These are phyloP conservation scores for Parsonsia alboflavescens DNA, from an alignment of 257 asterid species.

Conservation along the genomic window DNA sequence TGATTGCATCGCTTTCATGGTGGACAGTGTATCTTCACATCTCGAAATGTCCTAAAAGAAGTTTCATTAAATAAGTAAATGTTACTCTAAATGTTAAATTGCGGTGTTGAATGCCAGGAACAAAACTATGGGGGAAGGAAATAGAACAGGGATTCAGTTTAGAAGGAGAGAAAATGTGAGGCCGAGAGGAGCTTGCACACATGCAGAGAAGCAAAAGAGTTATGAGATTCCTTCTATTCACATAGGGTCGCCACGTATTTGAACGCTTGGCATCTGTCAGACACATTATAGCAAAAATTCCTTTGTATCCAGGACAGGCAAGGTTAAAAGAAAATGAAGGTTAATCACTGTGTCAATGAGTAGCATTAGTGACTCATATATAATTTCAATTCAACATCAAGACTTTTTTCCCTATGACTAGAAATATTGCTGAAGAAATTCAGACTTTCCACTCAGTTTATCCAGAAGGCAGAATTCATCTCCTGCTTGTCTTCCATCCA, in stretches of 20 bases:
- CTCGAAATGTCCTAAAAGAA: constrained; percentile 85
- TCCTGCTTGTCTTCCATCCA: not conserved
- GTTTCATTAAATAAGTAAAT: not conserved
- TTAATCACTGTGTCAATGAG: not conserved
- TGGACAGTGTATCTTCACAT: constrained; percentile 67
- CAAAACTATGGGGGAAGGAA: not conserved
- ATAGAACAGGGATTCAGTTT: not conserved
- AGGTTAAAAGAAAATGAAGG: not conserved
- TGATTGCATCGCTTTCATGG: constrained; percentile 69
- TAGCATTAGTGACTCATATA: not conserved
- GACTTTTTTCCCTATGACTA: not conserved
- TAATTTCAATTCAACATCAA: not conserved
- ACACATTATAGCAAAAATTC: not conserved
- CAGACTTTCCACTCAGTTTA: not conserved
- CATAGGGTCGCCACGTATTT: not conserved
- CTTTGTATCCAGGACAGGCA: not conserved
- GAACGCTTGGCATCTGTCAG: not conserved
- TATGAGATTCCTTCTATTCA: too few species aligned
- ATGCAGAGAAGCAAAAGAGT: not conserved
- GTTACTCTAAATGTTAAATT: not conserved
- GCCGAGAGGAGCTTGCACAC: not conserved
- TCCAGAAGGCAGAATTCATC: not conserved
- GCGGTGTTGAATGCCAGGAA: not conserved
- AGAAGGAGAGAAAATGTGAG: not conserved
- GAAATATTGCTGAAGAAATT: not conserved